Conservation (phyloP, 2,329 filamentous ascomycete species). For the Trichoderma cornu-damae region DNA sequence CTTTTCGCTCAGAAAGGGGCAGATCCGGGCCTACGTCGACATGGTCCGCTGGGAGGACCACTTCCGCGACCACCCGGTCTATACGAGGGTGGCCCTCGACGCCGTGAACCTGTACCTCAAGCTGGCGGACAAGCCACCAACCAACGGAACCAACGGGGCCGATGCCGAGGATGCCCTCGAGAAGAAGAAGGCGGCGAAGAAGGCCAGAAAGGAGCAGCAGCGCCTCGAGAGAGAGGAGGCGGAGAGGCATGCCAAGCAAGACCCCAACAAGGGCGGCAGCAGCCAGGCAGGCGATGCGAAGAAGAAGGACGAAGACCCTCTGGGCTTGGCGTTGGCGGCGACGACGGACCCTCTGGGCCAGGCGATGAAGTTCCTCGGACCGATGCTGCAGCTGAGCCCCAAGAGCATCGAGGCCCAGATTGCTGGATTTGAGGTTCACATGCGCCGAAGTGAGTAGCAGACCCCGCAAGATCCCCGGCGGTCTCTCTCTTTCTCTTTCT, state of each 20-base stretch:
- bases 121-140: slow-evolving; percentile 68
- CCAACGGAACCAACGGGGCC: slow-evolving; percentile 57
- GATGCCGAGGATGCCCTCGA: slow-evolving; percentile 58
- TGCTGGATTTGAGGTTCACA: slow-evolving; percentile 83
- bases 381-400: slow-evolving; percentile 76
- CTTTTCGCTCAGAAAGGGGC: slow-evolving; percentile 94
- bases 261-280: slow-evolving; percentile 71
- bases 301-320: slow-evolving; percentile 87
- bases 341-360: slow-evolving; percentile 80
- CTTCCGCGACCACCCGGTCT: slow-evolving; percentile 89
- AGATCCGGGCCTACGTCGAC: slow-evolving; percentile 89
- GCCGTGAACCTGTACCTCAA: slow-evolving; percentile 76
- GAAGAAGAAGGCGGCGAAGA: slow-evolving; percentile 82
- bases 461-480: too few relatives aligned
- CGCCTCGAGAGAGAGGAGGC: slow-evolving; percentile 68
- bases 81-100: slow-evolving; percentile 72
- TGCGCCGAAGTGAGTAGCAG: slow-evolving; percentile 66
- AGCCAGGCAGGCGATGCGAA: slow-evolving; percentile 62
- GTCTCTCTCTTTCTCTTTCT: too few relatives aligned
- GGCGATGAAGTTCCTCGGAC: slow-evolving; percentile 78
- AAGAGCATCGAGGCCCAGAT: slow-evolving; percentile 76
- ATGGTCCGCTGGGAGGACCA: slow-evolving; percentile 96
- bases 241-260: slow-evolving; percentile 71
- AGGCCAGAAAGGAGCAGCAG: slow-evolving; percentile 71
- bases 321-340: slow-evolving; percentile 71